Evolutionary conservation across 106 monocot genomes (phyloP).

Genomic region (Dioscorea alata): DNA sequence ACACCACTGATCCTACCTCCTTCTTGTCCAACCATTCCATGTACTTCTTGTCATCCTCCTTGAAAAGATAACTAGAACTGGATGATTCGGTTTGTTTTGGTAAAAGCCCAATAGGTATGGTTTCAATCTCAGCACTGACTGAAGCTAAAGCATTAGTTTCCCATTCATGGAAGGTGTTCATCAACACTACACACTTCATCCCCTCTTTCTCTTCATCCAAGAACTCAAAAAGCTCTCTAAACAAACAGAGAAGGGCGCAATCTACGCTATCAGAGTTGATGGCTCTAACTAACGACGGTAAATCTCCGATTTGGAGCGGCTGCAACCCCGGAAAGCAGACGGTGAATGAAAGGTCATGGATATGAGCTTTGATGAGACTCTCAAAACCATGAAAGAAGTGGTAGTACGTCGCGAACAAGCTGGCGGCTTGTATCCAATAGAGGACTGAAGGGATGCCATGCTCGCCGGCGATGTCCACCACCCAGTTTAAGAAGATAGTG

Average conservation of each 20-base stretch:
- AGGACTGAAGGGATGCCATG: conserved; percentile 24
- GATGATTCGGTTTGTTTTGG: neutral
- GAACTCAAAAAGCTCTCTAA: conserved; percentile 7
- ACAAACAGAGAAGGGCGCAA: too few relatives aligned
- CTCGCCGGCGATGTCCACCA: conserved; percentile 18
- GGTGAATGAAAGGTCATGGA: neutral
- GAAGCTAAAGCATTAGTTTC: conserved; percentile 11
- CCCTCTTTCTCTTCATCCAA: neutral
- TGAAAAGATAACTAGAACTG: conserved; percentile 12
- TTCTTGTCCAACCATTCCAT: conserved; percentile 50
- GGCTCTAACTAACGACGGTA: conserved; percentile 27
- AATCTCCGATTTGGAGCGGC: conserved; percentile 19
- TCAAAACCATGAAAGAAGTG: conserved; percentile 47
- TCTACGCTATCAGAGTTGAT: neutral
- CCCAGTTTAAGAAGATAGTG: conserved; percentile 43
- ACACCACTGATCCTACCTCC: conserved; percentile 33
- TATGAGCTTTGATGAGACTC: conserved; percentile 3
- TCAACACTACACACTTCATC: conserved; percentile 17
- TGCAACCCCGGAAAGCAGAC: conserved; percentile 25
- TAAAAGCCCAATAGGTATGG: conserved; percentile 31
- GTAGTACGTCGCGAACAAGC: conserved; percentile 50
- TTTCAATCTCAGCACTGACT: neutral
- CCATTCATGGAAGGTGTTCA: conserved; percentile 35
- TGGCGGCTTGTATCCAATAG: conserved; percentile 72
- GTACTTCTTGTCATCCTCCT: conserved; percentile 23